Conservation (phyloP, 306 rosid species). For the Alnus glutinosa region DNA sequence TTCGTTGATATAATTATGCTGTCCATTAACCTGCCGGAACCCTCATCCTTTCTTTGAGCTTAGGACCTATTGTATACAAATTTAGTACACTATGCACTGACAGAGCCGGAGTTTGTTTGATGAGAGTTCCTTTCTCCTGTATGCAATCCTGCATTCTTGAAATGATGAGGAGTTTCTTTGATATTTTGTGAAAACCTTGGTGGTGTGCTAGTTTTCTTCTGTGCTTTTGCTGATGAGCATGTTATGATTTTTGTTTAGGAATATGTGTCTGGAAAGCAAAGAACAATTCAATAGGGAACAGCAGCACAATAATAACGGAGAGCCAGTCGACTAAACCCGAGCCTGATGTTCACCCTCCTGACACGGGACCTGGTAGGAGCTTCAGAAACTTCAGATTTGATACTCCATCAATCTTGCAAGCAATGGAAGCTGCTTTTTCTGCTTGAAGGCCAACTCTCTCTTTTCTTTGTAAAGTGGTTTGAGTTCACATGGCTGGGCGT, state of each 20-base stretch:
- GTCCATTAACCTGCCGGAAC: neutral
- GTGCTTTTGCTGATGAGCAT: slow-evolving; percentile 29
- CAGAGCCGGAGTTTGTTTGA: neutral
- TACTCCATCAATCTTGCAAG: slow-evolving; percentile 56
- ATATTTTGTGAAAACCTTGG: neutral
- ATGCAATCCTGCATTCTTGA: neutral
- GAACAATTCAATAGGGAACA: slow-evolving; percentile 55
- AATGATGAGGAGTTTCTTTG: neutral
- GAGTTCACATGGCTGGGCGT: slow-evolving; percentile 31
- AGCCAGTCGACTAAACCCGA: slow-evolving; percentile 61
- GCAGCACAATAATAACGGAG: slow-evolving; percentile 47
- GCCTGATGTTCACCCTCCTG: slow-evolving; percentile 42
- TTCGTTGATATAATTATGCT: neutral
- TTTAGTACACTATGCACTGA: neutral
- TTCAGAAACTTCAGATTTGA: slow-evolving; percentile 78
- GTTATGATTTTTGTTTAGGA: slow-evolving; percentile 46
- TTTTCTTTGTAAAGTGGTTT: slow-evolving; percentile 35
- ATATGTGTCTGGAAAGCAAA: slow-evolving; percentile 81
- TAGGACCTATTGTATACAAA: neutral
- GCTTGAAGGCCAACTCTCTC: slow-evolving; percentile 34
- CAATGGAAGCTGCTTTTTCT: slow-evolving; percentile 72
- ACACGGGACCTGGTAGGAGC: slow-evolving; percentile 64
- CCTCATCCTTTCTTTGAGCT: neutral
- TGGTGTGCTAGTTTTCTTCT: neutral
- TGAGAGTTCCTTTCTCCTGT: neutral